Base-by-base conservation (phyloP, 129 eudicot species). In the Sambucus nigra region DNA sequence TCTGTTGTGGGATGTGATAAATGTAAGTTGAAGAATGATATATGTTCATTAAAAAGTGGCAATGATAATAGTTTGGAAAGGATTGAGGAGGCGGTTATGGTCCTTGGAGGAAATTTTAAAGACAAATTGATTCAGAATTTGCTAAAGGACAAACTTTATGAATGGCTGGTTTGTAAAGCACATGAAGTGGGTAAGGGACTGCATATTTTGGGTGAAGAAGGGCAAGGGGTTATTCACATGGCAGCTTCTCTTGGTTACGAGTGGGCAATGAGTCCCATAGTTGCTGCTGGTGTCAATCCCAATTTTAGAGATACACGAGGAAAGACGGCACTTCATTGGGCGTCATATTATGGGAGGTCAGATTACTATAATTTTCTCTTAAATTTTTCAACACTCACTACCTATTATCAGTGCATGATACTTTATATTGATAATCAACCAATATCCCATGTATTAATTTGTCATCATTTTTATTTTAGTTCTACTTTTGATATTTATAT, bases 261-360 rank as follows among this genome's bases (percentile, higher is more conserved):
- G 32, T 66, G 78, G 78, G 78, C 65, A 29, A 16, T 73, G 5
- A 47, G 33, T 23, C 73, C 73, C 4, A 49, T 67, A 17, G 42
- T 50, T 17, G 65, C 73, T 55, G 56, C 78, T 31, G 78, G 78
- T 26, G 51, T 73, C 45, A 61, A 61, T 61, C 60, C 68, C 17
- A 60, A 66, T 66, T 73, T 66, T 46, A 55, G 78, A 61, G 78
- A 73, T 50, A 9, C 53, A 7, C 35, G 19, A 17, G 78, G 78
- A 57, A 51, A 35, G 78, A 73, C 78, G 6, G 78, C 78, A 5
- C 69, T 73, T 28, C 78, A 73, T 51, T 73, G 78, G 78, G 78
- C 78, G 11, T 40, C 78, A 29, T 40, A 38, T 54, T 41, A 55
- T 66, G 78, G 78, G 44, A 73, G 78, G 78, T 72, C 15, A 19